Evolutionary conservation across 192 early-diverging fungal species (phyloP), one percentile per base, ranked within the genome.

Genomic region (Thamnidium elegans): DNA sequence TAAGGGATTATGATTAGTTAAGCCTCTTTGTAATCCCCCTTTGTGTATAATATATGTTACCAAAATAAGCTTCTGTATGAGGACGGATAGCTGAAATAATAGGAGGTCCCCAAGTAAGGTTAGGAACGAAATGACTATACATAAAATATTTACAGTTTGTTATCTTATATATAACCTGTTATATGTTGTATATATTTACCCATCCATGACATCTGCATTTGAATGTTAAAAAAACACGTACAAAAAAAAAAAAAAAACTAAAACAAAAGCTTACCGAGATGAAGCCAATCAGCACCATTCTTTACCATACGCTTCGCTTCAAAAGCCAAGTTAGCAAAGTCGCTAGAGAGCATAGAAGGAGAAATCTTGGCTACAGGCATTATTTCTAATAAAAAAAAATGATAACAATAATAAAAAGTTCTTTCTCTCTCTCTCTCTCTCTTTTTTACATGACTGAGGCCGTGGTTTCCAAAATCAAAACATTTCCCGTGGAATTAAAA

Each of bases 41-140:
- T 26, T 34, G 5, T 59, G 14, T 34, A 44, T 26, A 26, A 26
- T 26, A 20, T 42, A 9, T 11, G 44, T 56, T 79, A 89, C 88
- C 88, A 13, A 98, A 84, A 72, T 94, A 96, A n/a, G 86, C 92
- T 45, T 93, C 79, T 7, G 93, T 89, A 77, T 95, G 92, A 69
- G 91, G 88, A 48, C 92, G 83, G 45, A 98, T 78, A 54, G 83
- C 80, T 63, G 91, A 85, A 71, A 98, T 91, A 47, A 98, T 88
- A 17, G 96, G 96, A 4, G 94, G 91, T 11, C 96, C 96, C 13
- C 95, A 86, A 11, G 96, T 96, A 43, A 98, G 78, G 79, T 98
- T 98, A 55, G 96, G 96, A 10, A 98, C 96, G 79, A 98, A 98
- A 70, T 98, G 96, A 8, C 96, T 89, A 74, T 54, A 39, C 17